Evolutionary conservation across 2,329 filamentous ascomycete genomes (phyloP), one percentile per base, ranked within the genome.

Genomic region (Epichloe sylvatica): DNA sequence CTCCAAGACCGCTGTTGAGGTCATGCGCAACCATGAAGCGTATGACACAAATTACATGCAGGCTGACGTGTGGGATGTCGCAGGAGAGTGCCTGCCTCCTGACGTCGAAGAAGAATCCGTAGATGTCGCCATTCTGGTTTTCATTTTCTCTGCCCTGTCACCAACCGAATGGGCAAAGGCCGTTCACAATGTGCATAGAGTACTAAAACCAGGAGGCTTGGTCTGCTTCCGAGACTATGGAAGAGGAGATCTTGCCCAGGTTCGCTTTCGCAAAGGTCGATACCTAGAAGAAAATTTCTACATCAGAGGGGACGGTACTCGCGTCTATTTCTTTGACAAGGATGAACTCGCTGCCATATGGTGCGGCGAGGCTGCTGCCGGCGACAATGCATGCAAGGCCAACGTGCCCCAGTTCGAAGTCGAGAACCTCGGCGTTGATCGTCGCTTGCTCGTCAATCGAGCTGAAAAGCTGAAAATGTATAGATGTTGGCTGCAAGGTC

Each of bases 271-370:
- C 70, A 96, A 95, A 70, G 88, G 88, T 12, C 77, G 92, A 39
- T 97, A 91, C 61, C 76, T 98, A 62, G 86, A 89, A 50, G 92
- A 97, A 67, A 98, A 97, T 62, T 98, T 98, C 60, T 98, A 98
- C 64, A 86, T 96, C 42, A 76, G 92, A 35, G 92, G 92, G 2
- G 92, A 98, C 65, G 92, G 92, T 2, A 98, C 92, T 4, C 78
- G 92, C 6, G 92, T 98, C 0, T 98, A 97, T 67, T 98, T 98
- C 67, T 98, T 98, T 61, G 91, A 96, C 51, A 76, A 81, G 64
- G 82, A 90, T 35, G 84, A 98, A 68, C 71, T 98, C 49, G 75
- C 77, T 48, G 66, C 75, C 41, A 91, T 97, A 52, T 97, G 91
- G 91, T 73, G 74, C 23, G 77, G 75, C 35, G 62, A 63, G 47